Evolutionary conservation across 345 rosid genomes (phyloP).

Genomic region (Microthlaspi erraticum): DNA sequence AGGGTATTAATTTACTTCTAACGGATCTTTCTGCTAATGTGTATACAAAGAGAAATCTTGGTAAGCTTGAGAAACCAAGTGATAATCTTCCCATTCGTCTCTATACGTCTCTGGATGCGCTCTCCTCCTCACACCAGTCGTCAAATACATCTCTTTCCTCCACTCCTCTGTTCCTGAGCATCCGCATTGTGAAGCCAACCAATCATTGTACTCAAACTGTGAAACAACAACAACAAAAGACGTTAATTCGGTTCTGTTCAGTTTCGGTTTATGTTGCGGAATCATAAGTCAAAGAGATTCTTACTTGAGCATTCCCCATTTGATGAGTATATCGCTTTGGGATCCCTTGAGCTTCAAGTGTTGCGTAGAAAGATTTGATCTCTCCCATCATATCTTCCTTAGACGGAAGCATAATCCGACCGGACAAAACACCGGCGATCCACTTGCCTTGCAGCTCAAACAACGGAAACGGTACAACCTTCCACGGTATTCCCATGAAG

Average conservation of each 20-base stretch:
- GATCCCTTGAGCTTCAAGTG: conserved; percentile 59
- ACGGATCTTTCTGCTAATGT: too few relatives aligned
- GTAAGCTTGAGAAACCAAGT: too few relatives aligned
- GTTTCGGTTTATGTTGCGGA: too few relatives aligned
- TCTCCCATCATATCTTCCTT: conserved; percentile 73
- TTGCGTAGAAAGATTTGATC: conserved; percentile 52
- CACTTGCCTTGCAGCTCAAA: conserved; percentile 86
- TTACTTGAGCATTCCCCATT: conserved; percentile 55
- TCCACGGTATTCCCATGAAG: conserved; percentile 82
- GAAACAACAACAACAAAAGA: conserved; percentile 7
- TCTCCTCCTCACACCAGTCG: too few relatives aligned
- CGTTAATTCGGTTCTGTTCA: too few relatives aligned
- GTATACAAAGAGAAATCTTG: too few relatives aligned
- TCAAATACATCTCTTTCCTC: too few relatives aligned
- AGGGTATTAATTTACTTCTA: too few relatives aligned
- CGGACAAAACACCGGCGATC: too few relatives aligned
- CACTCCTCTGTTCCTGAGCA: conserved; percentile 2
- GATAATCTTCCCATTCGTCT: too few relatives aligned
- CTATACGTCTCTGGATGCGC: too few relatives aligned
- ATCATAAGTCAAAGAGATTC: neutral
- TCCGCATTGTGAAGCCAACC: conserved; percentile 50
- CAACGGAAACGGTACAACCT: conserved; percentile 66
- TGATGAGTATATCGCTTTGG: conserved; percentile 73
- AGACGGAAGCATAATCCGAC: conserved; percentile 65
- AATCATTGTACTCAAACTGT: conserved; percentile 18